phyloP scores from a whole-genome alignment of 495 filamentous ascomycete genomes.

The Penicillium egyptiacum region DNA sequence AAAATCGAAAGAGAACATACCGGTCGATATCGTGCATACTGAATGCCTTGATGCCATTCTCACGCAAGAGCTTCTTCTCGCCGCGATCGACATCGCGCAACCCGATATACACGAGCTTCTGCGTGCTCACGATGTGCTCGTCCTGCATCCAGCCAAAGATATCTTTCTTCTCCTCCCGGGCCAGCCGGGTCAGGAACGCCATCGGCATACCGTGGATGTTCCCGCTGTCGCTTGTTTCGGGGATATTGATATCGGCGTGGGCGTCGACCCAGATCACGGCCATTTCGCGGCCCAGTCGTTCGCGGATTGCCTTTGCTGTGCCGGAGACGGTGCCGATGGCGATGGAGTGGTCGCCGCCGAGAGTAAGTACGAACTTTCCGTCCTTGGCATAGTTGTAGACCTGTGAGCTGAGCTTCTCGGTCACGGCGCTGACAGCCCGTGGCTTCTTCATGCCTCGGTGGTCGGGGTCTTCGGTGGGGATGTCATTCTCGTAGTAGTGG shows the following conservation, averaged over 20 bases:
- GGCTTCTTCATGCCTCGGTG: conserved; percentile 93
- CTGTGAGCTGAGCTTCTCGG: conserved; percentile 72
- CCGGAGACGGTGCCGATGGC: conserved; percentile 91
- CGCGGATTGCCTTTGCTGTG: conserved; percentile 77
- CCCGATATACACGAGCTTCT: conserved; percentile 96
- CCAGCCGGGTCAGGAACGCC: conserved; percentile 83
- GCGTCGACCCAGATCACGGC: conserved; percentile 99
- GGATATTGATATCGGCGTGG: conserved; percentile 96
- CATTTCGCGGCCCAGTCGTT: conserved; percentile 76
- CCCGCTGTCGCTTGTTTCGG: conserved; percentile 82
- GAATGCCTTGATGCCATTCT: conserved; percentile 91
- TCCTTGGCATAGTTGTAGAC: conserved; percentile 83
- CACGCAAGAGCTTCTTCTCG: conserved; percentile 86
- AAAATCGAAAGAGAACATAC: conserved; percentile 38
- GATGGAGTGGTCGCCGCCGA: conserved; percentile 95
- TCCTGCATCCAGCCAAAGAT: conserved; percentile 86
- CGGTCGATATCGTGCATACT: conserved; percentile 98
- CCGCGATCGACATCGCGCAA: conserved; percentile 86
- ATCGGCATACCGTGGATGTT: conserved; percentile 99
- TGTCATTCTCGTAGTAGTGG: conserved; percentile 76
- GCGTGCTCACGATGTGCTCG: conserved; percentile 62
- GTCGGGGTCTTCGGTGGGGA: conserved; percentile 65
- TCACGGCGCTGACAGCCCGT: conserved; percentile 84
- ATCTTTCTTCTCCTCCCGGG: conserved; percentile 65
- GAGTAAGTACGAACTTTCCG: conserved; percentile 85